Evolutionary conservation across 225 moss, liverwort and hornwort species (phyloP).

Genomic region (Bryum argenteum): DNA sequence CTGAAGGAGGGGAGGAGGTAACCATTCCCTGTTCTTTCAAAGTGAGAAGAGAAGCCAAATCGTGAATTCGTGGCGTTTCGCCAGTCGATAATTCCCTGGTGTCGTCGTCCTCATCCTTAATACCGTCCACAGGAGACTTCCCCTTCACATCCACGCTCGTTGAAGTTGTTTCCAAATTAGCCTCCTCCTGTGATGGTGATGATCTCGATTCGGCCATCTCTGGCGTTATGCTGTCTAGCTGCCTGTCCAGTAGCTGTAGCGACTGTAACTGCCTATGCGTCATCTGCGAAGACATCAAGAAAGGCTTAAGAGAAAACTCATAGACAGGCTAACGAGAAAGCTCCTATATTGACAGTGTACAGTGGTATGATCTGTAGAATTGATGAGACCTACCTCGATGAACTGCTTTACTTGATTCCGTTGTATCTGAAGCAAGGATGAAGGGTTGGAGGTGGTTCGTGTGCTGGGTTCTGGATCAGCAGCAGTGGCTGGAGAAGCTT

Average conservation of each 20-base stretch:
- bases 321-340: not conserved
- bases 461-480: conserved; percentile 39
- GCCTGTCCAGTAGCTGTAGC: conserved; percentile 58
- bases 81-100: conserved; percentile 32
- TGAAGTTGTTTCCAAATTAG: conserved; percentile 25
- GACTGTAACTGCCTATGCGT: conserved; percentile 75
- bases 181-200: conserved; percentile 31
- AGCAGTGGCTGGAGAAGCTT: conserved; percentile 30
- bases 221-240: conserved; percentile 55
- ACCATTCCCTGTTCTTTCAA: conserved; percentile 55
- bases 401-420: conserved; percentile 65
- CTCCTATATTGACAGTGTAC: not conserved
- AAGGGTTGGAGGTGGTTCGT: conserved; percentile 25
- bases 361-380: not conserved
- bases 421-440: conserved; percentile 57
- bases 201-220: conserved; percentile 30
- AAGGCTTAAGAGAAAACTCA: conserved; percentile 5
- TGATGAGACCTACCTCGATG: conserved; percentile 71
- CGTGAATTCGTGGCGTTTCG: conserved; percentile 40
- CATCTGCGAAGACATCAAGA: conserved; percentile 45
- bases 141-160: conserved; percentile 50
- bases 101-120: conserved; percentile 47
- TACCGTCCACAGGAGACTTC: conserved; percentile 44
- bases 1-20: conserved; percentile 34
- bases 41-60: conserved; percentile 53